These are phyloP conservation scores for Alternaria hordeiaustralica DNA, from an alignment of 2,329 filamentous ascomycete species.

Conservation along the genomic window DNA sequence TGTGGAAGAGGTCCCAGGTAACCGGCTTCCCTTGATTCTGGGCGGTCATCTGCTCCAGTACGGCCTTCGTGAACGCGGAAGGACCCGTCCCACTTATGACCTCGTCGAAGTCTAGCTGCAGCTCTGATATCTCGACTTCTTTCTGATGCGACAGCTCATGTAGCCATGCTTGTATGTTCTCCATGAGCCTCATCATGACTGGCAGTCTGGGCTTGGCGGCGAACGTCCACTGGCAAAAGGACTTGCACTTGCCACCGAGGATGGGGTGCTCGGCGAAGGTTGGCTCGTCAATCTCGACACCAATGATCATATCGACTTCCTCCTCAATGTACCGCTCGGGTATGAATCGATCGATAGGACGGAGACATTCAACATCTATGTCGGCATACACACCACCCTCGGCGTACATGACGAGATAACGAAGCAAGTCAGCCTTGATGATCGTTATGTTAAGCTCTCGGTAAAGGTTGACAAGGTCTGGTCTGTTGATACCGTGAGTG, in stretches of 20 bases:
- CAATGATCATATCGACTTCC: slow-evolving; percentile 75
- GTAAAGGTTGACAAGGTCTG: slow-evolving; percentile 54
- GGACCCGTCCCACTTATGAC: slow-evolving; percentile 76
- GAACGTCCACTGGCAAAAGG: slow-evolving; percentile 79
- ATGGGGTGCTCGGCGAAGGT: slow-evolving; percentile 69
- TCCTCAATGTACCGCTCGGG: slow-evolving; percentile 66
- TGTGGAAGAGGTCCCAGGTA: slow-evolving; percentile 70
- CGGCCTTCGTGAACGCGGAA: slow-evolving; percentile 70
- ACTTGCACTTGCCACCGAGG: slow-evolving; percentile 70
- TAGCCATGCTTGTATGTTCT: slow-evolving; percentile 73
- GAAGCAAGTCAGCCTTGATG: slow-evolving; percentile 70
- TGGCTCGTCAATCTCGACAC: slow-evolving; percentile 74
- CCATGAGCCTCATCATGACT: slow-evolving; percentile 71
- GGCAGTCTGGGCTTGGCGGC: slow-evolving; percentile 71
- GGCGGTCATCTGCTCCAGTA: slow-evolving; percentile 68
- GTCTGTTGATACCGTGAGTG: slow-evolving; percentile 67
- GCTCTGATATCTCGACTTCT: slow-evolving; percentile 63
- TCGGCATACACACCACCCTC: slow-evolving; percentile 68
- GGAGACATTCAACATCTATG: slow-evolving; percentile 65
- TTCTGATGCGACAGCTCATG: slow-evolving; percentile 66
- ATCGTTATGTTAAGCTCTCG: slow-evolving; percentile 60
- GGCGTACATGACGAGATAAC: slow-evolving; percentile 72
- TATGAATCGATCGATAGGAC: slow-evolving; percentile 64
- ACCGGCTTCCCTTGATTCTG: slow-evolving; percentile 54
- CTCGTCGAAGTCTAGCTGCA: slow-evolving; percentile 74